Base-by-base conservation (phyloP, 1,139 yeast species). In the Blastobotrys serpentis region DNA sequence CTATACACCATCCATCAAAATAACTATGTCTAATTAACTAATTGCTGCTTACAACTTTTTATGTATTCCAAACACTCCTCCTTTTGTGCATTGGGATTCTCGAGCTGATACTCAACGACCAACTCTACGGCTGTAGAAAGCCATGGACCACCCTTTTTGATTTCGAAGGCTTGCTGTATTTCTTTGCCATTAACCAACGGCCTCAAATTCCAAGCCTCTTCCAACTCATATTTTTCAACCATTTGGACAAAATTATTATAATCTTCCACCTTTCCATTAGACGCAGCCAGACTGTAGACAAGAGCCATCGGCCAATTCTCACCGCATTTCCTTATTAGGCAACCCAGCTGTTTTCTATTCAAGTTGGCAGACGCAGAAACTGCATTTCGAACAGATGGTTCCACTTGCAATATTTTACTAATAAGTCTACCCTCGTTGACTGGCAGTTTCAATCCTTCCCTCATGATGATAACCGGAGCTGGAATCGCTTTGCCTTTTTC, bases 101-200 rank as follows among this genome's bases (percentile, higher is more conserved):
- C 89, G 51, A 88, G 70, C 66, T 89, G 96, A 86, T 90, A 84
- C 11, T 73, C 67, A 40, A 87, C 64, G 6, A 86, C 74, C 40
- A 74, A 67, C 11, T 78, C 79, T 50, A 79, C 76, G 8, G 82
- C 68, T 23, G 68, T 67, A 6, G 79, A 73, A 75, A 88, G 73
- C 96, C 96, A 88, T 3, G 90, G 89, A 0, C 98, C 98, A 0
- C 92, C 88, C 61, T 83, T 84, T 49, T 70, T 72, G 13, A 50
- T 50, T 8, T 73, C 68, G 18, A 84, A 67, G 13, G 72, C 68
- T 43, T 73, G 69, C 44, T 77, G 70, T 43, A 88, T 65, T 26
- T 78, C 76, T 56, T 82, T 86, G 17, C 97, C 97, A 62, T 86
- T 64, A 4, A 70, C 53, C 7, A 69, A 42, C 1, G 76, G 73